These are phyloP conservation scores for Fusarium siculi DNA, from an alignment of 2,329 filamentous ascomycete species.

Conservation along the genomic window DNA sequence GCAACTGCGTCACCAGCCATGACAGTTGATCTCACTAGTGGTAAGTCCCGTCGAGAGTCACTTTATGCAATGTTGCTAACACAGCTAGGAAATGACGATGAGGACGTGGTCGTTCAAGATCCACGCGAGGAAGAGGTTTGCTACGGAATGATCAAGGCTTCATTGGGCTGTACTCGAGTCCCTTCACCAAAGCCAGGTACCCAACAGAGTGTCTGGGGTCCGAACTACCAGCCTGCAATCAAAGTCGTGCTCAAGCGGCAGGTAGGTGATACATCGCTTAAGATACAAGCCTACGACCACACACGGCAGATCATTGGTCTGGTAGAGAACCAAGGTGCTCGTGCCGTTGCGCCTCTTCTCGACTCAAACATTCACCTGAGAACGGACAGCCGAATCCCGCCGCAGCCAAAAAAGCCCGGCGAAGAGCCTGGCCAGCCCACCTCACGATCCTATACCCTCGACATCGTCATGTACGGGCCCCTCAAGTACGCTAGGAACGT, in stretches of 20 bases:
- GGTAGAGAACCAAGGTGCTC: conserved; percentile 75
- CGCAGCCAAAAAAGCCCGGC: conserved; percentile 69
- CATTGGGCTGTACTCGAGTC: conserved; percentile 73
- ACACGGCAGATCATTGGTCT: conserved; percentile 77
- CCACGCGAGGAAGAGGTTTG: conserved; percentile 78
- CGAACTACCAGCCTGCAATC: conserved; percentile 75
- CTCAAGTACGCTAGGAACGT: conserved; percentile 72
- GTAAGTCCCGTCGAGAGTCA: conserved; percentile 47
- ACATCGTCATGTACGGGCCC: conserved; percentile 83
- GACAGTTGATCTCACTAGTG: conserved; percentile 69
- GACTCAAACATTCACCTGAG: conserved; percentile 75
- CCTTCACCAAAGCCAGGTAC: conserved; percentile 75
- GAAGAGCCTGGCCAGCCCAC: conserved; percentile 72
- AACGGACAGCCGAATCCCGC: conserved; percentile 76
- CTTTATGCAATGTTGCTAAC: neutral
- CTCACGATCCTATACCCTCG: conserved; percentile 71
- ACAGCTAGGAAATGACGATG: conserved; percentile 61
- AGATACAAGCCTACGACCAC: conserved; percentile 79
- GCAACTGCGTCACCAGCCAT: conserved; percentile 48
- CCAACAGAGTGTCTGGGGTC: conserved; percentile 66
- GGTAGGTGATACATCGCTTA: conserved; percentile 63
- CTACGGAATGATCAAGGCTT: conserved; percentile 79
- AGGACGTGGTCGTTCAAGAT: conserved; percentile 67
- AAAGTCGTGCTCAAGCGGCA: conserved; percentile 75
- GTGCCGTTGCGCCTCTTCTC: conserved; percentile 76